These are phyloP conservation scores for Zymoseptoria tritici DNA, from an alignment of 2,329 filamentous ascomycete genomes.

Conservation along the genomic window DNA sequence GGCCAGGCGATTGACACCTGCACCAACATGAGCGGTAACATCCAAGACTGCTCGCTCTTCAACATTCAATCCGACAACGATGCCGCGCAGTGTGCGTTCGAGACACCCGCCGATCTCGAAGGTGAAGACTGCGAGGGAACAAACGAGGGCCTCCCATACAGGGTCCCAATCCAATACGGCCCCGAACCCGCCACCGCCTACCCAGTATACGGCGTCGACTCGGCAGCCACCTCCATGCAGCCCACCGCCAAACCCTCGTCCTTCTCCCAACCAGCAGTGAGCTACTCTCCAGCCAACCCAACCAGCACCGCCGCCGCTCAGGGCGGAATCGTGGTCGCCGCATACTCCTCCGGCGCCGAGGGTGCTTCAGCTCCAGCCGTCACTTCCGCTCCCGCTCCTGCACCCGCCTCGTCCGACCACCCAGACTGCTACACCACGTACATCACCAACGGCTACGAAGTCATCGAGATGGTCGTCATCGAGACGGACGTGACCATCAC, in stretches of 20 bases:
- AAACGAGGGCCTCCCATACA: slow-evolving; percentile 58
- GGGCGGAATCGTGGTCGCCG: slow-evolving; percentile 19
- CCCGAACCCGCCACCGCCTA: slow-evolving; percentile 35
- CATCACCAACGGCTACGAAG: slow-evolving; percentile 37
- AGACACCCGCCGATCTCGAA: slow-evolving; percentile 47
- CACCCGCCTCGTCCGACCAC: slow-evolving; percentile 8
- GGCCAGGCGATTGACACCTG: slow-evolving; percentile 67
- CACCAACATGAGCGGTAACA: slow-evolving; percentile 60
- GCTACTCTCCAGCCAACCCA: slow-evolving; percentile 21
- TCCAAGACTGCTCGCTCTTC: slow-evolving; percentile 71
- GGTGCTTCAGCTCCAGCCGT: slow-evolving; percentile 1
- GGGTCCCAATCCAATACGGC: slow-evolving; percentile 43
- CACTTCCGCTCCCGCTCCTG: slow-evolving; percentile 18
- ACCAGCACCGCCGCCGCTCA: slow-evolving; percentile 17
- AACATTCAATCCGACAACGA: slow-evolving; percentile 53
- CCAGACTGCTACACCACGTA: slow-evolving; percentile 34
- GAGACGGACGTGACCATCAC: slow-evolving; percentile 36
- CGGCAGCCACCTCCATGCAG: slow-evolving; percentile 12
- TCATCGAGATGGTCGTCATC: slow-evolving; percentile 40
- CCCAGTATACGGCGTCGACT: slow-evolving; percentile 21
- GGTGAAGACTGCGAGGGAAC: slow-evolving; percentile 55
- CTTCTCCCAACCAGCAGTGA: slow-evolving; percentile 10
- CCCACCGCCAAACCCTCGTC: slow-evolving; percentile 10
- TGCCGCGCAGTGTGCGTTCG: slow-evolving; percentile 54
- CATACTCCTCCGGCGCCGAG: slow-evolving; percentile 1